Evolutionary conservation across 1,284 basidiomycete species (phyloP).

Genomic region (Xerocomus amazonicus): DNA sequence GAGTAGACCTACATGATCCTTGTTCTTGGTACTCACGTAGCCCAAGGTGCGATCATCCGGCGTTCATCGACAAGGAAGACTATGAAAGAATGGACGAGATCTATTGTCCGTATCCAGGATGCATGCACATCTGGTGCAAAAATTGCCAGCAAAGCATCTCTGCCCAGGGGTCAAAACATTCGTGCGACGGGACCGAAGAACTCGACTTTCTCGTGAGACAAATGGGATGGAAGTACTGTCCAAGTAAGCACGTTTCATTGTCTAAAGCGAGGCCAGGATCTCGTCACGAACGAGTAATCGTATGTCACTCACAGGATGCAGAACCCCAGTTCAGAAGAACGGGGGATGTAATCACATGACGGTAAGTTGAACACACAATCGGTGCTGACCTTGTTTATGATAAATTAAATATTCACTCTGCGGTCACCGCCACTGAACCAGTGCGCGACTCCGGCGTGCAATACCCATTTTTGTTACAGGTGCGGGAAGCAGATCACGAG

Average conservation of each 20-base stretch:
- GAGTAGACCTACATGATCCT: no score
- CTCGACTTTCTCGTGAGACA: slow-evolving; percentile 46
- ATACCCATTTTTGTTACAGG: slow-evolving; percentile 59
- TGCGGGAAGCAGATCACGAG: slow-evolving; percentile 52
- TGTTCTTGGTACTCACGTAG: slow-evolving; percentile 2
- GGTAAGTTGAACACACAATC: slow-evolving; percentile 35
- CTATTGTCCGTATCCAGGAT: slow-evolving; percentile 43
- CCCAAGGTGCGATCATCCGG: slow-evolving; percentile 42
- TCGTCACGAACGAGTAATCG: background rate
- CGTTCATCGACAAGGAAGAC: slow-evolving; percentile 48
- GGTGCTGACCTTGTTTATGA: background rate
- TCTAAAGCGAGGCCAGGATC: background rate
- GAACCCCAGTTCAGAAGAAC: slow-evolving; percentile 53
- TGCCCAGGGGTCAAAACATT: slow-evolving; percentile 40
- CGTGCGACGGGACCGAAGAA: slow-evolving; percentile 55
- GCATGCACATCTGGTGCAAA: slow-evolving; percentile 54
- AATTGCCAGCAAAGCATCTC: slow-evolving; percentile 45
- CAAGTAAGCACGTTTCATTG: slow-evolving; percentile 37
- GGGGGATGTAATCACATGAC: slow-evolving; percentile 67
- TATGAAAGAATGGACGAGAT: slow-evolving; percentile 40
- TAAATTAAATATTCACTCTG: background rate
- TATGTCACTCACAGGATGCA: slow-evolving; percentile 43
- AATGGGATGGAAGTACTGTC: slow-evolving; percentile 58
- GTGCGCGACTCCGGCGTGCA: slow-evolving; percentile 59
- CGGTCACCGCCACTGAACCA: slow-evolving; percentile 21